Evolutionary conservation across 352 stramenopile species (phyloP).

Genomic region (Elongisporangium undulatum): DNA sequence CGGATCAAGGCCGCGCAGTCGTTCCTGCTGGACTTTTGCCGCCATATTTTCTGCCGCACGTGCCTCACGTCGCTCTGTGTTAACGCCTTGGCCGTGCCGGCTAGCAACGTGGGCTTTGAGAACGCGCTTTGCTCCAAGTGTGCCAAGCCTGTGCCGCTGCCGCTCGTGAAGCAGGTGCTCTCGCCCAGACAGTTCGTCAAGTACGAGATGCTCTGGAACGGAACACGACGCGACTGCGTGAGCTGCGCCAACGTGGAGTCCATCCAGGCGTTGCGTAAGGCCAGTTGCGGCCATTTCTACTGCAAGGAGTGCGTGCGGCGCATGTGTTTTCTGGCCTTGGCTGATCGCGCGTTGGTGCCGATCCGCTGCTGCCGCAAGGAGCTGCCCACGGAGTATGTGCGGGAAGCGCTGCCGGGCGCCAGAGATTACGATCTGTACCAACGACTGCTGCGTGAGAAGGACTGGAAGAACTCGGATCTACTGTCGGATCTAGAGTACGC

Average conservation of each 20-base stretch:
- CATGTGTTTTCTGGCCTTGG: conserved; percentile 56
- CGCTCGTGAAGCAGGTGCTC: conserved; percentile 17
- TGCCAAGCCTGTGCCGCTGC: conserved; percentile 6
- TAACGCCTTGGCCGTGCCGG: not conserved
- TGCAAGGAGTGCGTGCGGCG: conserved; percentile 47
- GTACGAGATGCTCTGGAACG: conserved; percentile 12
- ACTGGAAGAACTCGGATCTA: conserved; percentile 56
- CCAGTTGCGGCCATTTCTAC: conserved; percentile 59
- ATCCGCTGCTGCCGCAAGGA: conserved; percentile 73
- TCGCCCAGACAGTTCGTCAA: conserved; percentile 8
- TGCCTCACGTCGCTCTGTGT: not conserved
- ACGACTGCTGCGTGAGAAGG: conserved; percentile 35
- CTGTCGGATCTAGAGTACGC: conserved; percentile 63
- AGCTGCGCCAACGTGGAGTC: conserved; percentile 28
- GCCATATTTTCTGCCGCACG: not conserved
- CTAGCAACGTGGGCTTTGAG: not conserved
- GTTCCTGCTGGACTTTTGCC: not conserved
- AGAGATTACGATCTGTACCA: conserved; percentile 46
- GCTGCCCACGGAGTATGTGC: conserved; percentile 56
- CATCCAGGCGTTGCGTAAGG: conserved; percentile 17
- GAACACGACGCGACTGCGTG: conserved; percentile 18
- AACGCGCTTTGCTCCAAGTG: not conserved
- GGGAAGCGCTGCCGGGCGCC: conserved; percentile 17
- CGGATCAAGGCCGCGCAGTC: not conserved
- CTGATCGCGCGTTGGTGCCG: conserved; percentile 52